phyloP scores from a whole-genome alignment of 2,329 filamentous ascomycete genomes.

The Malbranchea cinnamomea region DNA sequence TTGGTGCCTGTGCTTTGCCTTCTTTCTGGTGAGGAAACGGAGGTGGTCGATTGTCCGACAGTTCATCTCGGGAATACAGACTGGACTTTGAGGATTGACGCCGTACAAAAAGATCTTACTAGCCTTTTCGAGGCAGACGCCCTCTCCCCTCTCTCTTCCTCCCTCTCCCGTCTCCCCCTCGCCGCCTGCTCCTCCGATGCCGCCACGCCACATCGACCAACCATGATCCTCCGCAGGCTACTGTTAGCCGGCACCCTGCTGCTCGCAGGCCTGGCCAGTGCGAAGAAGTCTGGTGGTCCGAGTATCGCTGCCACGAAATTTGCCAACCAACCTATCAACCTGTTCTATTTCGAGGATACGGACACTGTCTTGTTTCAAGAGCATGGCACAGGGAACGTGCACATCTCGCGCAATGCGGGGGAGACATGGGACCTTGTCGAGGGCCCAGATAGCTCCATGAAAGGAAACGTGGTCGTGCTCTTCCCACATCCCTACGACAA shows the following conservation, averaged over 20 bases:
- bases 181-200: constrained; percentile 3
- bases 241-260: constrained; percentile 36
- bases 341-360: constrained; percentile 86
- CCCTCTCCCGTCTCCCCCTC: no score
- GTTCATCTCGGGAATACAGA: no score
- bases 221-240: constrained; percentile 30
- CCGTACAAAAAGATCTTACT: background rate
- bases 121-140: no score
- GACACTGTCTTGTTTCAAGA: constrained; percentile 68
- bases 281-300: constrained; percentile 48
- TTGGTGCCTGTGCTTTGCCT: no score
- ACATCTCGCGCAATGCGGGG: constrained; percentile 69
- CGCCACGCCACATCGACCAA: constrained; percentile 10
- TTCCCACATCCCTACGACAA: constrained; percentile 66
- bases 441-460: constrained; percentile 40
- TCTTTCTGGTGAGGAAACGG: no score
- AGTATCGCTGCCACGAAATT: constrained; percentile 51
- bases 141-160: no score
- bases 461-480: constrained; percentile 39
- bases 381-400: constrained; percentile 46
- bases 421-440: constrained; percentile 57
- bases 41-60: no score
- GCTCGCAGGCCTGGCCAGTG: constrained; percentile 27
- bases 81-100: background rate
- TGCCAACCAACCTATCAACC: constrained; percentile 47